Evolutionary conservation across 345 rosid species (phyloP), one percentile per base, ranked within the genome.

Genomic region (Firmiana major): DNA sequence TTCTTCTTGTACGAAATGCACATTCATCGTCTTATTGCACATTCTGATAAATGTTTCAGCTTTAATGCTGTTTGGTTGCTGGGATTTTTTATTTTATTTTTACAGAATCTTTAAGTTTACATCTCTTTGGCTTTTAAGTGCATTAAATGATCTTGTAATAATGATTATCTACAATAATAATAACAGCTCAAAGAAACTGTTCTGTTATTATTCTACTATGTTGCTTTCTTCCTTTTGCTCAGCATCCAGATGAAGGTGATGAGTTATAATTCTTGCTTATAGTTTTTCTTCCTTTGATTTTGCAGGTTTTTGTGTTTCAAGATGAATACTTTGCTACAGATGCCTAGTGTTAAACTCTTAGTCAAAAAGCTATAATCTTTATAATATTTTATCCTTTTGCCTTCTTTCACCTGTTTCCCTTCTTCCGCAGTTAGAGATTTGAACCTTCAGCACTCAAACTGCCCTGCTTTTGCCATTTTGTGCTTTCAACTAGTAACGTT

Each of bases 281-380:
- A 3, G 76, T 22, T 75, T 75, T 76, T 64, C 69, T 75, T 76
- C 26, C 26, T 83, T 71, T 80, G 69, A 42, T 84, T 79, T 82
- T 79, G 84, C 84, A 87, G 88, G 81, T 21, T 69, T 62, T 51
- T 42, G 69, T 64, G 74, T 77, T 63, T 78, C 60, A 54, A 57
- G 57, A 65, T 59, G 10, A 79, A 60, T 60, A 67, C 77, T 79
- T 82, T 57, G 66, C 24, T 22, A 13, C 62, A 57, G 63, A 64
- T 66, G 63, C 60, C 12, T 51, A 60, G 34, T 62, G 22, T 49
- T 21, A 43, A 31, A 46, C 48, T 73, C 9, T 13, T 49, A 31
- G 65, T 57, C 68, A 43, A 42, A 31, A 24, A 22, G 42, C 22
- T 31, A 15, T 26, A 58, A 58, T 69, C 60, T 16, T 6, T n/a